These are phyloP conservation scores for Colletotrichum shisoi DNA, from an alignment of 2,329 filamentous ascomycete genomes.

Conservation along the genomic window DNA sequence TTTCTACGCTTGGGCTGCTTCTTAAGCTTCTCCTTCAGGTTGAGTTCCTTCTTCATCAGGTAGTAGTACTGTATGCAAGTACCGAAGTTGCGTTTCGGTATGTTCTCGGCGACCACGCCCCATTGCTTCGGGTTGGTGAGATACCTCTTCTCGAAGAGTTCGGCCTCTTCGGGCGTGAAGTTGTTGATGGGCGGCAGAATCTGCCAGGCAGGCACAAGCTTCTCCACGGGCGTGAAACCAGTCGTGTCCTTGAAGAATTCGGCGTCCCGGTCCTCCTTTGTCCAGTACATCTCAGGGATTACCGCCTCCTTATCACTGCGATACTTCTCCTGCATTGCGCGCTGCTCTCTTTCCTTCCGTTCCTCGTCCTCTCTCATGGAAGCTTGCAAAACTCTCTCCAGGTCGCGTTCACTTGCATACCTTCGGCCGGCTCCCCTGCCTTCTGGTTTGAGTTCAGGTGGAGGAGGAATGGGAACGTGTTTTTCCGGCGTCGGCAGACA, in stretches of 20 bases:
- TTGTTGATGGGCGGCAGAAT: slow-evolving; percentile 77
- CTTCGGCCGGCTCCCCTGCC: slow-evolving; percentile 62
- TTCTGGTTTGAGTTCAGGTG: slow-evolving; percentile 66
- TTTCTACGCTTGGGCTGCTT: slow-evolving; percentile 66
- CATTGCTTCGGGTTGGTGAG: slow-evolving; percentile 82
- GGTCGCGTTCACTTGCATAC: slow-evolving; percentile 75
- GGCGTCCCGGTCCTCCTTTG: slow-evolving; percentile 65
- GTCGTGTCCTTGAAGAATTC: slow-evolving; percentile 71
- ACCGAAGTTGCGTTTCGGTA: slow-evolving; percentile 75
- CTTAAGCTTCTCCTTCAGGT: slow-evolving; percentile 79
- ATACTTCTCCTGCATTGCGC: slow-evolving; percentile 72
- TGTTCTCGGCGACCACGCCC: slow-evolving; percentile 75
- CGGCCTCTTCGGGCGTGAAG: slow-evolving; percentile 75
- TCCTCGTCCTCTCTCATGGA: slow-evolving; percentile 76
- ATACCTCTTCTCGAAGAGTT: slow-evolving; percentile 76
- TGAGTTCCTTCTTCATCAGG: slow-evolving; percentile 75
- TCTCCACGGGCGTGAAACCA: slow-evolving; percentile 69
- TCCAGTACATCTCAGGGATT: slow-evolving; percentile 75
- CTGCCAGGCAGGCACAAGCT: slow-evolving; percentile 74
- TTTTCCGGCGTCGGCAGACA: slow-evolving; percentile 37
- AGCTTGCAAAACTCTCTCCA: slow-evolving; percentile 75
- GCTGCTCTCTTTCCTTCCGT: slow-evolving; percentile 70
- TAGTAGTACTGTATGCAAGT: slow-evolving; percentile 89
- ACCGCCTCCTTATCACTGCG: slow-evolving; percentile 79
- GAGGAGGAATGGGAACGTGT: slow-evolving; percentile 32